These are phyloP conservation scores for Diaporthe citrichinensis DNA, from an alignment of 2,329 filamentous ascomycete genomes.

Conservation along the genomic window DNA sequence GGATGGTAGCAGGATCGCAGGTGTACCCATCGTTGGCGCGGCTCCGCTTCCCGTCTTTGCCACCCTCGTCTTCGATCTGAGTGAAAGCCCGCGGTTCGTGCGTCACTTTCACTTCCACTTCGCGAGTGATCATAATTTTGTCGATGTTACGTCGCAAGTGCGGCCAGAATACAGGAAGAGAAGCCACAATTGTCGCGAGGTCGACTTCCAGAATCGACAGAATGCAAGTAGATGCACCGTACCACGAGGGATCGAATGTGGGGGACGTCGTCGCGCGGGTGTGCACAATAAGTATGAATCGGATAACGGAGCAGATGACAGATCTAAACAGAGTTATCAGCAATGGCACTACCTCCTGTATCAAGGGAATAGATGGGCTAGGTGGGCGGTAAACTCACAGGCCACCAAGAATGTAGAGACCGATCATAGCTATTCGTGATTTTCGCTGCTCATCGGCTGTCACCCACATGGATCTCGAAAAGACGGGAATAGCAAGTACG, in stretches of 20 bases:
- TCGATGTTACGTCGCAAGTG: constrained; percentile 45
- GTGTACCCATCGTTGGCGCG: background rate
- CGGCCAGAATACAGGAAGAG: constrained; percentile 50
- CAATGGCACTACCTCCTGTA: background rate
- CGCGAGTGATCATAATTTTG: constrained; percentile 47
- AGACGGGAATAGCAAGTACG: constrained; percentile 36
- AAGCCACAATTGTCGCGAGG: constrained; percentile 47
- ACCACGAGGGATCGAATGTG: constrained; percentile 48
- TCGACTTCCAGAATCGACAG: constrained; percentile 48
- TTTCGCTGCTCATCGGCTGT: constrained; percentile 23
- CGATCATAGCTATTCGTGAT: constrained; percentile 34
- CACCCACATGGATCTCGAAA: constrained; percentile 39
- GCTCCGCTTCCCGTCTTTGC: background rate
- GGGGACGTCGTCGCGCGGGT: constrained; percentile 39
- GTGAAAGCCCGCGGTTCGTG: constrained; percentile 31
- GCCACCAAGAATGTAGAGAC: constrained; percentile 31
- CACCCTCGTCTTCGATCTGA: constrained; percentile 32
- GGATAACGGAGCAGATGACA: constrained; percentile 45
- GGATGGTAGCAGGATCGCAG: constrained; percentile 1
- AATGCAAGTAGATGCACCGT: constrained; percentile 45
- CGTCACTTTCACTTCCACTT: constrained; percentile 45
- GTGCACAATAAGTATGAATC: constrained; percentile 44
- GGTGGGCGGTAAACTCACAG: constrained; percentile 40
- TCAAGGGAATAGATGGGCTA: background rate
- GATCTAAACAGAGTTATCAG: constrained; percentile 37